phyloP scores from a whole-genome alignment of 148 eudicot genomes.

The Chenopodium album region DNA sequence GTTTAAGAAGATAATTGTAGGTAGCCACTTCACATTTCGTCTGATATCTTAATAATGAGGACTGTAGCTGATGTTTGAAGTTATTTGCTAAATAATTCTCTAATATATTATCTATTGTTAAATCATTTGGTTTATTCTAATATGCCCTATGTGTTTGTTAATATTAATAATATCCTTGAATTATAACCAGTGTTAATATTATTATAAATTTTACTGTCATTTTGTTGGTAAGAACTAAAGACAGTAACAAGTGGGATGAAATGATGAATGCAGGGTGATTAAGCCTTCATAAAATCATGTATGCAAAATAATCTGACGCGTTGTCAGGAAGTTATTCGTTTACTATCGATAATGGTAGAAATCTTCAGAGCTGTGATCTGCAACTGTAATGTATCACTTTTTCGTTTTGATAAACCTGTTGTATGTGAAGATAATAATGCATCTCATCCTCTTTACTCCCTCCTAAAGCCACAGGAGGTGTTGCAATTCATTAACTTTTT shows the following conservation, averaged over 20 bases:
- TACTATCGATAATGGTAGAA: too few species aligned
- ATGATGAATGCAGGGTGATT: too few species aligned
- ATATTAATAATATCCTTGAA: too few species aligned
- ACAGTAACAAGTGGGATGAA: too few species aligned
- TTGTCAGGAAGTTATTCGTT: neutral
- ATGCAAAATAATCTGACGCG: neutral
- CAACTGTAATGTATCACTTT: too few species aligned
- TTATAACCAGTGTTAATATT: neutral
- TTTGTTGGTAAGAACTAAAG: neutral
- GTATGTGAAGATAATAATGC: too few species aligned
- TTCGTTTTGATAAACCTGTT: too few species aligned
- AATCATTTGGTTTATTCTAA: neutral
- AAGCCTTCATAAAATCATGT: too few species aligned
- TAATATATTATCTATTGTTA: neutral
- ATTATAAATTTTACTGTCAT: neutral
- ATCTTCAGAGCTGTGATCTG: neutral
- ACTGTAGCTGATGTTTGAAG: neutral
- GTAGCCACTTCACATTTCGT: neutral
- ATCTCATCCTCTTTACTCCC: neutral
- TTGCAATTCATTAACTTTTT: neutral
- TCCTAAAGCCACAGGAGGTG: neutral
- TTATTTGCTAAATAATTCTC: neutral
- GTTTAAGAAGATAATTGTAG: slow-evolving; percentile 15
- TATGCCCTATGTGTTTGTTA: neutral
- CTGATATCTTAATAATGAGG: slow-evolving; percentile 4